A percentile compares a stretch with the other conserved stretches of the same genome.
These are phyloP conservation scores for Candida saitoana DNA, from an alignment of 805 yeast species.

Conservation along the genomic window DNA sequence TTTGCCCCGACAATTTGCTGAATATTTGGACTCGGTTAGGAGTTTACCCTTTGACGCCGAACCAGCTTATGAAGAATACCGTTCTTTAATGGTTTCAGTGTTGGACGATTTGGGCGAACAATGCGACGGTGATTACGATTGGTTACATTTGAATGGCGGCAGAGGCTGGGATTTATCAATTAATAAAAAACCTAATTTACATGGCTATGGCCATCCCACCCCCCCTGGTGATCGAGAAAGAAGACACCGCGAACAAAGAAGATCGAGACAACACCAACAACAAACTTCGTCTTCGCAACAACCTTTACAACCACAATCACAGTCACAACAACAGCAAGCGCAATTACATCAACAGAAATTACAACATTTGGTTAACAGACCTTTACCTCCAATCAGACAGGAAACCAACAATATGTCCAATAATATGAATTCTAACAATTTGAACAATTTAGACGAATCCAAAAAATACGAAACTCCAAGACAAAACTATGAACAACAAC, in stretches of 20 bases:
- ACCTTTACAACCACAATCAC: constrained; percentile 9
- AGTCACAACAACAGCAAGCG: constrained; percentile 36
- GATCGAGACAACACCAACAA: constrained; percentile 36
- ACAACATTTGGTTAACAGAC: constrained; percentile 46
- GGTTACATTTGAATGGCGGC: constrained; percentile 78
- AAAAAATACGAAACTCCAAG: constrained; percentile 7
- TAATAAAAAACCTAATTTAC: constrained; percentile 74
- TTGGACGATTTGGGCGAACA: constrained; percentile 53
- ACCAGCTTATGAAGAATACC: constrained; percentile 69
- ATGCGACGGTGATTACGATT: constrained; percentile 70
- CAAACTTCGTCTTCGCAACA: constrained; percentile 20
- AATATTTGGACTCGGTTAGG: constrained; percentile 66
- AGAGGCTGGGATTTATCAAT: constrained; percentile 76
- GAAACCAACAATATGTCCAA: constrained; percentile 24
- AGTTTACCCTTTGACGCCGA: constrained; percentile 71
- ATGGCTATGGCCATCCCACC: constrained; percentile 75
- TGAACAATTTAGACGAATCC: constrained; percentile 14
- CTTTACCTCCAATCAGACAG: constrained; percentile 46
- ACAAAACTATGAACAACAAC: constrained; percentile 40
- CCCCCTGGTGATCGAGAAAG: constrained; percentile 49
- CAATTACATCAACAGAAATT: constrained; percentile 47
- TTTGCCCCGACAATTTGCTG: constrained; percentile 70
- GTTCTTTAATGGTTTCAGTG: constrained; percentile 56
- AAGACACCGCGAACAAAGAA: constrained; percentile 44
- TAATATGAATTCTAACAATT: constrained; percentile 19